A percentile compares a stretch with the other conserved stretches of the same genome.
Conservation (phyloP, 1,284 basidiomycete species). For the Neonothopanus nambi region DNA sequence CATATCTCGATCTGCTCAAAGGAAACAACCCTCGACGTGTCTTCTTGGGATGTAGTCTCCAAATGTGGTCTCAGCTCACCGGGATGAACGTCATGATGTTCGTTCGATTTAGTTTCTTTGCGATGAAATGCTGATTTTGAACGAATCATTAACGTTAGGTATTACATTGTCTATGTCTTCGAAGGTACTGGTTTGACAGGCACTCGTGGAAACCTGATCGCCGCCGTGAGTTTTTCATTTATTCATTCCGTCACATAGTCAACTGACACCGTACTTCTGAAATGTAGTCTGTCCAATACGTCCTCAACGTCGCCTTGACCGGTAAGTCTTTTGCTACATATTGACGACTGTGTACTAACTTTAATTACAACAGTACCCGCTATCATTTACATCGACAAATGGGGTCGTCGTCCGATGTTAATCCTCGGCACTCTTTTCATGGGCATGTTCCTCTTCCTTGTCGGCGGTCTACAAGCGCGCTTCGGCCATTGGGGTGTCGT, state of each 20-base stretch:
- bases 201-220: slow-evolving; percentile 68
- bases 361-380: slow-evolving; percentile 70
- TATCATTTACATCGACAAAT: slow-evolving; percentile 75
- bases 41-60: slow-evolving; percentile 53
- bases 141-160: slow-evolving; percentile 35
- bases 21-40: slow-evolving; percentile 59
- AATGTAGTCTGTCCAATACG: slow-evolving; percentile 66
- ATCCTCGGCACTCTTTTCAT: slow-evolving; percentile 64
- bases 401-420: slow-evolving; percentile 80
- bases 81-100: slow-evolving; percentile 77
- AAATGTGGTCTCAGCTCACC: slow-evolving; percentile 66
- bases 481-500: slow-evolving; percentile 64
- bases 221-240: slow-evolving; percentile 39
- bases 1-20: slow-evolving; percentile 67
- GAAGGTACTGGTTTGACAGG: slow-evolving; percentile 75
- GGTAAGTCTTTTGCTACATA: too few relatives aligned
- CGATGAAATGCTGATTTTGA: not conserved
- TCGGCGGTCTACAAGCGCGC: slow-evolving; percentile 70
- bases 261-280: not conserved
- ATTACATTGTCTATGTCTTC: slow-evolving; percentile 79
- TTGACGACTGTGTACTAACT: slow-evolving; percentile 31
- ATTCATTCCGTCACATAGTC: too few relatives aligned
- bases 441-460: slow-evolving; percentile 77
- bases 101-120: slow-evolving; percentile 15
- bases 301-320: slow-evolving; percentile 72